A percentile compares a stretch with the other conserved stretches of the same genome.
Evolutionary conservation across 2,329 filamentous ascomycete species (phyloP).

Genomic region (Lecanosticta acicola): DNA sequence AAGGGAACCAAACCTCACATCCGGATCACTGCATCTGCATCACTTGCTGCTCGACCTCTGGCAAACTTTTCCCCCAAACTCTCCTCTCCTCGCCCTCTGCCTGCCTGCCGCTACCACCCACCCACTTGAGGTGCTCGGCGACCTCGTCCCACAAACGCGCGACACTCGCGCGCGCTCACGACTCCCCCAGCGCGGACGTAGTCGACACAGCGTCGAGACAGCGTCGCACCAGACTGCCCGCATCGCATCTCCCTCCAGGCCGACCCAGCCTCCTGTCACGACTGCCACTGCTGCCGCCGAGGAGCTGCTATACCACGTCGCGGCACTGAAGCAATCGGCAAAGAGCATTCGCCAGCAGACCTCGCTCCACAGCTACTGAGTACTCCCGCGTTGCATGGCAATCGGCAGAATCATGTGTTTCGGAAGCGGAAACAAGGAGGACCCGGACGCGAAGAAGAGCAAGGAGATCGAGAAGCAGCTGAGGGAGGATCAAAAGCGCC

Average conservation of each 20-base stretch:
- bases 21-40: too few relatives aligned
- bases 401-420: slow-evolving; percentile 45
- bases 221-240: slow-evolving; percentile 10
- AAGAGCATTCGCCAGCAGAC: background rate
- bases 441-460: slow-evolving; percentile 46
- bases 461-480: slow-evolving; percentile 80
- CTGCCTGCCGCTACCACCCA: background rate
- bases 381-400: slow-evolving; percentile 15
- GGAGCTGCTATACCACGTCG: too few relatives aligned
- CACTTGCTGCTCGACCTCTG: too few relatives aligned
- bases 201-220: slow-evolving; percentile 7
- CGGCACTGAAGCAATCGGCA: too few relatives aligned
- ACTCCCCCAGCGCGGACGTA: background rate
- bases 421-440: slow-evolving; percentile 42
- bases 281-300: background rate
- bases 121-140: background rate
- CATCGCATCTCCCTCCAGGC: slow-evolving; percentile 7
- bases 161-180: background rate
- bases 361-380: background rate
- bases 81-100: background rate
- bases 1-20: too few relatives aligned
- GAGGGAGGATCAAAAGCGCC: slow-evolving; percentile 78
- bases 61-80: background rate
- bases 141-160: background rate
- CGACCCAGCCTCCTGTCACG: slow-evolving; percentile 9